Evolutionary conservation across 192 early-diverging fungal genomes (phyloP), one percentile per base, ranked within the genome.

Genomic region (Coemansia sp.): DNA sequence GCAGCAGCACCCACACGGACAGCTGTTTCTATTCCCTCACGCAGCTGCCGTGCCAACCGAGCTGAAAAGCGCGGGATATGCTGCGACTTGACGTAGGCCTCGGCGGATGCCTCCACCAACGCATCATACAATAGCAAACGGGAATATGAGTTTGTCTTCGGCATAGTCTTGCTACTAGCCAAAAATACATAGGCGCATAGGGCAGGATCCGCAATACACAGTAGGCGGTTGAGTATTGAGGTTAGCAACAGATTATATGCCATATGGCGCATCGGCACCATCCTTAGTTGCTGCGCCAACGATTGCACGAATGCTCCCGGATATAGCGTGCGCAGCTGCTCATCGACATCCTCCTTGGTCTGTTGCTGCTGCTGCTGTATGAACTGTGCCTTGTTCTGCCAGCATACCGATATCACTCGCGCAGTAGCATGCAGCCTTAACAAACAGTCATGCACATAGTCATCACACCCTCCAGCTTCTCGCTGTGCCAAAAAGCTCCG

Each of bases 221-320:
- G 66, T 0, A 85, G 68, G 33, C 77, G 76, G 39, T 73, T 65
- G 18, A 83, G 23, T 31, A 85, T 82, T 43, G 80, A 79, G 8
- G 84, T 85, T 3, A 85, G 58, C 57, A 82, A 41, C 46, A 85
- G 57, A 49, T 83, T 84, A 19, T 81, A 78, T 21, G 81, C 84
- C 58, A 85, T 79, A n/a, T 81, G 71, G 10, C 71, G 72, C 43
- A 72, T 68, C 2, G 82, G 54, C 19, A 69, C 67, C 14, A 62
- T 31, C 6, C 54, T 33, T n/a, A 85, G 61, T 55, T 80, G 77
- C 21, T 55, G 51, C 35, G 82, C 58, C 3, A 85, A 64, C 20
- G 74, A 72, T 5, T 58, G 53, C 30, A 85, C 41, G 49, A 85
- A 85, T 3, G 67, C 58, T 18, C 84, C 84, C n/a, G 82, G 82